These are phyloP conservation scores for Corniculantispora saksenae DNA, from an alignment of 2,329 filamentous ascomycete genomes.

Conservation along the genomic window DNA sequence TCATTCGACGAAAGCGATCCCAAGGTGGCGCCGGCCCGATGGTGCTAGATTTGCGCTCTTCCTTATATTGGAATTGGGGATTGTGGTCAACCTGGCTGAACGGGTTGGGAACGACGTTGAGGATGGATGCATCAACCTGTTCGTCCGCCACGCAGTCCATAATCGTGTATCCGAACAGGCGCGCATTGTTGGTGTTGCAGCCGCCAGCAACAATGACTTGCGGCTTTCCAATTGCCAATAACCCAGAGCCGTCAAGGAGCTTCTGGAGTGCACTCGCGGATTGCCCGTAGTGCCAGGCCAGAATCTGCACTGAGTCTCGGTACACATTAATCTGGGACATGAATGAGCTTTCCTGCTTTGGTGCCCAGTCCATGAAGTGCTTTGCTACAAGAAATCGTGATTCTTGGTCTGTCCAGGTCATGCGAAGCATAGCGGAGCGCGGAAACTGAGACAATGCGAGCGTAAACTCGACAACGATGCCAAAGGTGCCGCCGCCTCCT, in stretches of 20 bases:
- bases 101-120: constrained; percentile 20
- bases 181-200: constrained; percentile 22
- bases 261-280: background rate
- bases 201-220: constrained; percentile 17
- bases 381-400: constrained; percentile 14
- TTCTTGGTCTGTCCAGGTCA: constrained; percentile 20
- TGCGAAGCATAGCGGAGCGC: constrained; percentile 21
- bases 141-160: constrained; percentile 20
- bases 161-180: constrained; percentile 19
- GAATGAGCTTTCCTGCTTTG: constrained; percentile 13
- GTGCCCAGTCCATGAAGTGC: constrained; percentile 23
- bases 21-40: constrained; percentile 15
- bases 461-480: constrained; percentile 30
- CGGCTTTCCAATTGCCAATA: constrained; percentile 19
- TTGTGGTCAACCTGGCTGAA: constrained; percentile 12
- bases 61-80: constrained; percentile 17
- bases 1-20: constrained; percentile 18
- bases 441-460: constrained; percentile 21
- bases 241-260: constrained; percentile 19
- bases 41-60: constrained; percentile 12
- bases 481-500: constrained; percentile 33
- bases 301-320: constrained; percentile 13
- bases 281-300: constrained; percentile 21
- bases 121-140: constrained; percentile 3
- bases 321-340: constrained; percentile 19